A percentile compares a stretch with the other conserved stretches of the same genome.
Evolutionary conservation across 768 basidiomycete genomes (phyloP).

Genomic region (Auricularia auricula-judae): DNA sequence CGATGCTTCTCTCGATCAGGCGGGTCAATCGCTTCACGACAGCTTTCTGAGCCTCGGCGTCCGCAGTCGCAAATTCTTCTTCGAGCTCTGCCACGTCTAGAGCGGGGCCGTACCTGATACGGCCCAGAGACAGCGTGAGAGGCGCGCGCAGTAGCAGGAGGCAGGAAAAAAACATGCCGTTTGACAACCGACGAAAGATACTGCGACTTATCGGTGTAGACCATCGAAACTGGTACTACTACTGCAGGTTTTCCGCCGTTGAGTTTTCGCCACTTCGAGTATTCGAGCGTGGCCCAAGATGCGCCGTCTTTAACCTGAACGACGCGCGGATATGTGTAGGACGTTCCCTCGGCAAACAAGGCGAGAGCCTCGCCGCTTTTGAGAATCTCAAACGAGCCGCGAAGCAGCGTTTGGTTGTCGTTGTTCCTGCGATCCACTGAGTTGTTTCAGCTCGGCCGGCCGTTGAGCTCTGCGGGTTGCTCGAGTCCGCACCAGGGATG

Average conservation of each 20-base stretch:
- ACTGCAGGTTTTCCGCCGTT: conserved; percentile 43
- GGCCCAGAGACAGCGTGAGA: background rate
- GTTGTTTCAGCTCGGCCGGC: too few relatives aligned
- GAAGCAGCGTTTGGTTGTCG: conserved; percentile 33
- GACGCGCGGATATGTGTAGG: conserved; percentile 31
- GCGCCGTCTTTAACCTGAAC: conserved; percentile 62
- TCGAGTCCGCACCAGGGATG: conserved; percentile 21
- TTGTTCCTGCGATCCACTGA: conserved; percentile 14
- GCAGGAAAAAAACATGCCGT: conserved; percentile 38
- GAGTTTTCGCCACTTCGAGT: conserved; percentile 63
- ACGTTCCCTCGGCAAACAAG: conserved; percentile 18
- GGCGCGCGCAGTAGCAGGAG: background rate
- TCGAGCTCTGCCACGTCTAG: conserved; percentile 66
- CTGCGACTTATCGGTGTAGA: conserved; percentile 92
- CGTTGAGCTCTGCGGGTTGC: too few relatives aligned
- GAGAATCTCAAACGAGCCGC: conserved; percentile 27
- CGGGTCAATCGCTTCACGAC: conserved; percentile 84
- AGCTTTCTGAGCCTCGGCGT: conserved; percentile 56
- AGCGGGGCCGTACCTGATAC: conserved; percentile 67
- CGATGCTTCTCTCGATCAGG: conserved; percentile 56
- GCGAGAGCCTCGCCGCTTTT: background rate
- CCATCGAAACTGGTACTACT: conserved; percentile 78
- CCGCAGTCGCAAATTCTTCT: conserved; percentile 61
- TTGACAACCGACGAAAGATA: conserved; percentile 81
- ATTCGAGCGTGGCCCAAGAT: conserved; percentile 92